Evolutionary conservation across 306 rosid genomes (phyloP).

Genomic region (Arachis stenosperma): DNA sequence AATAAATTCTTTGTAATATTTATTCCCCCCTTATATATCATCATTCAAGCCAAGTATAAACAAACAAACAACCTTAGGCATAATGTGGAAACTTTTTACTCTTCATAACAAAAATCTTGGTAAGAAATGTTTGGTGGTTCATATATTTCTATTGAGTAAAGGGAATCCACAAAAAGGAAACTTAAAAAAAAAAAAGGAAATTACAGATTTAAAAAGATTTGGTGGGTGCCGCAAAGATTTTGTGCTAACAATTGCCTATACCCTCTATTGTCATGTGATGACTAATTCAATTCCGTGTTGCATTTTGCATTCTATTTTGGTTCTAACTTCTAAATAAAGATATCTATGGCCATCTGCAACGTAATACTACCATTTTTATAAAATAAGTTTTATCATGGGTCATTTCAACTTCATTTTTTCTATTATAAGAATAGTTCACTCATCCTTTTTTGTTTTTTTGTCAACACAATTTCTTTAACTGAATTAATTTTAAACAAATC

Average conservation of each 20-base stretch:
- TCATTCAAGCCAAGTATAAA: too few relatives aligned
- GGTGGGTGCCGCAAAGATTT: background rate
- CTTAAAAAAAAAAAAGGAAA: background rate
- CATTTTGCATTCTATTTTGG: background rate
- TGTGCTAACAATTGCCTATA: background rate
- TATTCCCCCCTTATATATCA: background rate
- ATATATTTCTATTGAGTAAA: background rate
- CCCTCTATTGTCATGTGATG: background rate
- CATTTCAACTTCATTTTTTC: too few relatives aligned
- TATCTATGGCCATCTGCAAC: too few relatives aligned
- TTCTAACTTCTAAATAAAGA: background rate
- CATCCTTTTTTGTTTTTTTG: too few relatives aligned
- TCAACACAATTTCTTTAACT: too few relatives aligned
- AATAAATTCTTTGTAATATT: slow-evolving; percentile 44
- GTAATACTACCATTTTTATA: background rate
- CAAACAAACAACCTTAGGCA: too few relatives aligned
- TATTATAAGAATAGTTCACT: too few relatives aligned
- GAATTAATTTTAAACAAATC: too few relatives aligned
- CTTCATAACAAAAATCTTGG: too few relatives aligned
- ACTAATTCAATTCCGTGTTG: background rate
- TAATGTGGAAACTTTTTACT: too few relatives aligned
- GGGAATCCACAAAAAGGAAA: background rate
- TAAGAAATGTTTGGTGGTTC: too few relatives aligned
- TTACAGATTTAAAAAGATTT: background rate
- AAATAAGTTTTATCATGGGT: too few relatives aligned